A percentile compares a stretch with the other conserved stretches of the same genome.
Conservation (phyloP, 345 rosid genomes). For the Hibiscus mutabilis region DNA sequence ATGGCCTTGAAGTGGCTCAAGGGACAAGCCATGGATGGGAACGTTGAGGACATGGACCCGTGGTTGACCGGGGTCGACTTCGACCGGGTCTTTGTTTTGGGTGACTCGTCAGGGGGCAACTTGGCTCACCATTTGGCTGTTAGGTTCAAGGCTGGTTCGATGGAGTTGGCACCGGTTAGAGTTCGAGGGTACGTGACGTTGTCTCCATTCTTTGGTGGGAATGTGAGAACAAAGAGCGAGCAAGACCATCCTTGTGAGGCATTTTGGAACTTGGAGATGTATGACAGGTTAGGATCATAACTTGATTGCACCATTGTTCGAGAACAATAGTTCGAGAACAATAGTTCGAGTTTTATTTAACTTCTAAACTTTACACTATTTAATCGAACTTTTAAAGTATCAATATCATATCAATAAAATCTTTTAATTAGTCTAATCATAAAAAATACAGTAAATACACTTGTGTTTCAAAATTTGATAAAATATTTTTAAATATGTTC, state of each 20-base stretch:
- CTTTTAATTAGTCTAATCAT: too few species aligned
- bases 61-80: constrained; percentile 47
- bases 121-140: constrained; percentile 76
- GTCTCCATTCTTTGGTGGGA: constrained; percentile 87
- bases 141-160: constrained; percentile 36
- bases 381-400: too few species aligned
- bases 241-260: constrained; percentile 53
- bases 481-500: too few species aligned
- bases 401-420: too few species aligned
- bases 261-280: constrained; percentile 49
- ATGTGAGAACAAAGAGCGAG: constrained; percentile 61
- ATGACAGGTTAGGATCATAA: constrained; percentile 51
- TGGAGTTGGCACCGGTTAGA: constrained; percentile 39
- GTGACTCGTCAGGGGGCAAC: constrained; percentile 93
- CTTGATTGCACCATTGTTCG: too few species aligned
- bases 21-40: constrained; percentile 30
- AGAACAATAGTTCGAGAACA: too few species aligned
- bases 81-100: constrained; percentile 51
- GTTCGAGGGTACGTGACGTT: constrained; percentile 65
- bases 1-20: constrained; percentile 43
- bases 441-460: neutral
- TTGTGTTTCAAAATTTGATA: too few species aligned
- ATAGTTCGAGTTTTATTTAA: too few species aligned
- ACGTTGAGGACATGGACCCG: constrained; percentile 12
- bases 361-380: too few species aligned